Conservation (phyloP, 306 rosid genomes). For the Cucurbita moschata region DNA sequence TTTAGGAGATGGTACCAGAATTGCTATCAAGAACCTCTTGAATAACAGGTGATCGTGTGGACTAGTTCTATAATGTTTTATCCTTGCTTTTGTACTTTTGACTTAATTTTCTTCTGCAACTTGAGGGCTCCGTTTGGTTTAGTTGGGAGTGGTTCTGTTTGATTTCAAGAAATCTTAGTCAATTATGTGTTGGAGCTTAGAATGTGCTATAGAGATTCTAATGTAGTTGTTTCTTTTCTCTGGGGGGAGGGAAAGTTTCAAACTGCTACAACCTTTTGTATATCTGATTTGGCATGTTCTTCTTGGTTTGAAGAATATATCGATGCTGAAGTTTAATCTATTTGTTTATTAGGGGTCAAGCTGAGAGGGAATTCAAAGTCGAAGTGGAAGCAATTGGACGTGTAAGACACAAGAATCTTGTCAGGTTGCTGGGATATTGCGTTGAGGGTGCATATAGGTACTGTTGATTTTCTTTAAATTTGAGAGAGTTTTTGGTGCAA, state of each 20-base stretch:
- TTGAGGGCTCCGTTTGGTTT: neutral
- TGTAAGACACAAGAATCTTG: conserved; percentile 95
- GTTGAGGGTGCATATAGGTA: conserved; percentile 99
- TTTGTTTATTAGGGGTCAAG: conserved; percentile 63
- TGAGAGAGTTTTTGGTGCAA: neutral
- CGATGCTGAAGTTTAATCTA: neutral
- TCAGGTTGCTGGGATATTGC: conserved; percentile 92
- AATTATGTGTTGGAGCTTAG: neutral
- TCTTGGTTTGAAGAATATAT: conserved; percentile 5
- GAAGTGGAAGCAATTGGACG: conserved; percentile 97
- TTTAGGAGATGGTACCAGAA: conserved; percentile 51
- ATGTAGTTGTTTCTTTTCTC: neutral
- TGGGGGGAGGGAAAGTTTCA: neutral
- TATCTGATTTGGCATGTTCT: conserved; percentile 1
- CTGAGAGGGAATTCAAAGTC: conserved; percentile 86
- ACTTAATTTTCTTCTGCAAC: neutral
- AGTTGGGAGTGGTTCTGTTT: neutral
- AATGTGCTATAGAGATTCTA: neutral
- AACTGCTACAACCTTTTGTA: neutral
- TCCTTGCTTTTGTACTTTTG: neutral
- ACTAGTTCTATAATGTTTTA: neutral
- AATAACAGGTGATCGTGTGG: conserved; percentile 54
- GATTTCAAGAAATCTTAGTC: neutral
- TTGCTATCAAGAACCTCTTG: conserved; percentile 90
- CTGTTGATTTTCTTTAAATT: neutral